A percentile compares a stretch with the other conserved stretches of the same genome.
These are phyloP conservation scores for Hyaloscypha variabilis DNA, from an alignment of 495 filamentous ascomycete genomes.

Conservation along the genomic window DNA sequence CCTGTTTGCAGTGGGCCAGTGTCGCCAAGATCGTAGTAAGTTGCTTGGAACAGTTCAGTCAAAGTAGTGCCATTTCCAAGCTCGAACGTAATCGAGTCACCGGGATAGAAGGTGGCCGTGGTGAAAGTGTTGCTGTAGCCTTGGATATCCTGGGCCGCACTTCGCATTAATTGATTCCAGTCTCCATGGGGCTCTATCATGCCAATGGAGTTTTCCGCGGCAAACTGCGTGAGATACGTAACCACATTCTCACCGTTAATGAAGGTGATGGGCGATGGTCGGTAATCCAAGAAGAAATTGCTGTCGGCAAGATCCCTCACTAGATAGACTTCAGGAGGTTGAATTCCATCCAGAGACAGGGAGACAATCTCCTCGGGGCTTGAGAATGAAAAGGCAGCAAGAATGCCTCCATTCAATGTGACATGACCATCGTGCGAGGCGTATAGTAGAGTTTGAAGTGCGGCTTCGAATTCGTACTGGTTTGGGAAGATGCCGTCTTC, in stretches of 20 bases:
- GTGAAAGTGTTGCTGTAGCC: slow-evolving; percentile 38
- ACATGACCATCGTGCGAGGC: slow-evolving; percentile 52
- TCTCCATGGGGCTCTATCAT: slow-evolving; percentile 50
- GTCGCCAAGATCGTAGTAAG: slow-evolving; percentile 36
- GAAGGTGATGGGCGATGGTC: slow-evolving; percentile 42
- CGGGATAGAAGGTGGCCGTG: slow-evolving; percentile 51
- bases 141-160: slow-evolving; percentile 45
- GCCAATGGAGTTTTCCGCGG: slow-evolving; percentile 41
- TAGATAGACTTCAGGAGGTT: slow-evolving; percentile 47
- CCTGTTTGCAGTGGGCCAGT: slow-evolving; percentile 49
- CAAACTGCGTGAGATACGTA: slow-evolving; percentile 45
- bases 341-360: slow-evolving; percentile 51
- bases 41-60: slow-evolving; percentile 29
- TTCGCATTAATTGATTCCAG: slow-evolving; percentile 53
- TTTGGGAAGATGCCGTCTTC: slow-evolving; percentile 41
- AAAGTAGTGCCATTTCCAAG: slow-evolving; percentile 40
- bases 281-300: neutral
- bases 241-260: slow-evolving; percentile 48
- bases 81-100: slow-evolving; percentile 43
- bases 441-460: slow-evolving; percentile 44
- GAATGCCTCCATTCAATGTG: slow-evolving; percentile 41
- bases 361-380: slow-evolving; percentile 47
- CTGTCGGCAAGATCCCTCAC: neutral
- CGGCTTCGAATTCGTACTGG: slow-evolving; percentile 55
- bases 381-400: slow-evolving; percentile 48